phyloP scores from a whole-genome alignment of 1,139 yeast genomes.

The Yamadazyma atmosphaerica region DNA sequence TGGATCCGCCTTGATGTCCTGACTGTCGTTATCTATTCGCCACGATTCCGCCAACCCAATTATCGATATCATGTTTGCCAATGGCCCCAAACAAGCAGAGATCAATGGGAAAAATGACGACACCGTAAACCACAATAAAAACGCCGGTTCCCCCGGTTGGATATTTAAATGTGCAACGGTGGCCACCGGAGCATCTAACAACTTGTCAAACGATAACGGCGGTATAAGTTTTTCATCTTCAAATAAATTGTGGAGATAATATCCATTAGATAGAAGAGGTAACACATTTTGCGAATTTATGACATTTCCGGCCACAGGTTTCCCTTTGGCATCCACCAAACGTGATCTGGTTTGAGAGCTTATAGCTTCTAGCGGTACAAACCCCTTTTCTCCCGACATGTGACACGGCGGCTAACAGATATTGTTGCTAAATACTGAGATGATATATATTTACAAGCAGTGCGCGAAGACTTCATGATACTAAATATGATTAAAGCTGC shows the following conservation, averaged over 20 bases:
- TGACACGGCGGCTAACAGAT: no score
- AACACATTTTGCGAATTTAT: slow-evolving; percentile 8
- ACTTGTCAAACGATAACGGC: slow-evolving; percentile 24
- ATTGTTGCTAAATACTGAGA: no score
- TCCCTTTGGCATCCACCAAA: slow-evolving; percentile 12
- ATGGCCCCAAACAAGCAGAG: slow-evolving; percentile 76
- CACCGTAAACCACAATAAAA: slow-evolving; percentile 58
- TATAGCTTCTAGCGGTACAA: background rate
- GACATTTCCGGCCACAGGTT: slow-evolving; percentile 7
- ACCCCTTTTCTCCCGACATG: background rate
- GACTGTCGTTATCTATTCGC: slow-evolving; percentile 40
- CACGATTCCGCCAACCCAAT: slow-evolving; percentile 74
- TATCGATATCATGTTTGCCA: slow-evolving; percentile 70
- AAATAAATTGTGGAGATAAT: slow-evolving; percentile 12
- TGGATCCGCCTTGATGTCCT: slow-evolving; percentile 32
- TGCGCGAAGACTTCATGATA: no score
- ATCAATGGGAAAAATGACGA: slow-evolving; percentile 70
- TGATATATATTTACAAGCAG: no score
- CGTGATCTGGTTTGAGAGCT: slow-evolving; percentile 3
- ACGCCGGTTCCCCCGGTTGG: slow-evolving; percentile 49
- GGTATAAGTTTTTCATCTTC: slow-evolving; percentile 20
- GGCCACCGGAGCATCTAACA: slow-evolving; percentile 34
- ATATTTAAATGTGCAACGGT: slow-evolving; percentile 30
- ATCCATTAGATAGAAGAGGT: slow-evolving; percentile 13
- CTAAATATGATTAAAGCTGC: slow-evolving; percentile 11